A percentile compares a stretch with the other conserved stretches of the same genome.
These are phyloP conservation scores for Symbiodinium pilosum DNA, from an alignment of 73 alveolate genomes.

Conservation along the genomic window DNA sequence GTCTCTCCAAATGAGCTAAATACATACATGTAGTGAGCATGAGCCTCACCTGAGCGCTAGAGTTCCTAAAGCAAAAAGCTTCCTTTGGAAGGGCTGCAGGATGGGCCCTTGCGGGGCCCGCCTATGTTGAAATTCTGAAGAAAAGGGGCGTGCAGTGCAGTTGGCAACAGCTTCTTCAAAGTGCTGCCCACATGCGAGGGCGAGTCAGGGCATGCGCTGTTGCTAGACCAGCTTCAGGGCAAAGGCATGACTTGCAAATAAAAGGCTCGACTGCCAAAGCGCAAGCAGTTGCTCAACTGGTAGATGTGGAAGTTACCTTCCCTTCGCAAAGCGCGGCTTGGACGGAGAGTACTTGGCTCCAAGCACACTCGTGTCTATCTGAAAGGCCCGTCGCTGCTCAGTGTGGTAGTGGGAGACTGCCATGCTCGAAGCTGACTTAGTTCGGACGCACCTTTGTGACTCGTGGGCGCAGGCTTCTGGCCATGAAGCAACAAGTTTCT, in stretches of 20 bases:
- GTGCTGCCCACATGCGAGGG: neutral
- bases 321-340: slow-evolving; percentile 37
- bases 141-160: too few species aligned
- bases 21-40: too few species aligned
- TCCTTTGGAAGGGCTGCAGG: slow-evolving; percentile 11
- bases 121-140: too few species aligned
- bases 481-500: too few species aligned
- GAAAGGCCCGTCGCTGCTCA: slow-evolving; percentile 88
- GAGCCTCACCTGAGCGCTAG: slow-evolving; percentile 2
- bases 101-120: too few species aligned
- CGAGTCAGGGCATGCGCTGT: too few species aligned
- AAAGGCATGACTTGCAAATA: neutral
- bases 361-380: slow-evolving; percentile 49
- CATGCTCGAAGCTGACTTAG: slow-evolving; percentile 44
- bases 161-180: neutral
- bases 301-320: neutral
- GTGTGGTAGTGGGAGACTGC: slow-evolving; percentile 81
- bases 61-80: neutral
- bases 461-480: too few species aligned
- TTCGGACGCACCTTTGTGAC: neutral
- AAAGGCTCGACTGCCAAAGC: neutral
- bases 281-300: neutral
- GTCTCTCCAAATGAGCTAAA: too few species aligned
- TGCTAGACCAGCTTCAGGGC: too few species aligned
- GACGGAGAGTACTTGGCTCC: slow-evolving; percentile 36